Conservation (phyloP, 176 grass and related monocot genomes). For the Carex pumila region DNA sequence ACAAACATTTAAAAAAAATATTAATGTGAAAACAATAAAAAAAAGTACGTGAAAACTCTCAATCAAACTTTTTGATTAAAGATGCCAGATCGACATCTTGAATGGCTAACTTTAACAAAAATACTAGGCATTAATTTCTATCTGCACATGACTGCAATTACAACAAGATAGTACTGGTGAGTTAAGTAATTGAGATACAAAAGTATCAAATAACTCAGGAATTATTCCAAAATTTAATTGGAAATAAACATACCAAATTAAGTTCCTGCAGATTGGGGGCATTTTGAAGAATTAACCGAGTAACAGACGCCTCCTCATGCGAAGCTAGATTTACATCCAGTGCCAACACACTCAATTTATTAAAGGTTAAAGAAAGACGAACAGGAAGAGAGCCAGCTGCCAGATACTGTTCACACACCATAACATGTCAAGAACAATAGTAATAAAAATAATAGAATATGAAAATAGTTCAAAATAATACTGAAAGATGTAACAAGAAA, state of each 20-base stretch:
- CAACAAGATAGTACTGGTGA: not conserved
- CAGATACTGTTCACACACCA: conserved; percentile 9
- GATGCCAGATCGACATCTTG: not conserved
- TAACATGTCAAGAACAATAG: not conserved
- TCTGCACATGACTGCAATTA: not conserved
- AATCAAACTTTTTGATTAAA: not conserved
- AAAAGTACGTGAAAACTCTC: not conserved
- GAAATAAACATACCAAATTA: not conserved
- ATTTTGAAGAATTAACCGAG: conserved; percentile 1
- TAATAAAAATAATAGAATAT: not conserved
- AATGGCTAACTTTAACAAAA: not conserved
- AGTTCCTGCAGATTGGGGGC: conserved; percentile 3
- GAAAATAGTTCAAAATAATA: not conserved
- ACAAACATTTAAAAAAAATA: not conserved
- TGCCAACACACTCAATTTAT: conserved; percentile 19
- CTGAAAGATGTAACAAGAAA: not conserved
- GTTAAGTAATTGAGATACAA: not conserved
- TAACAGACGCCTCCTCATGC: not conserved
- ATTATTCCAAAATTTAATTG: not conserved
- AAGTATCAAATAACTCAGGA: not conserved
- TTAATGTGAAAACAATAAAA: not conserved
- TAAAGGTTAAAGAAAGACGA: not conserved
- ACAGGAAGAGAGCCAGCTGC: not conserved
- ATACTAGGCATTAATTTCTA: not conserved
- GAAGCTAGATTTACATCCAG: conserved; percentile 4